phyloP scores from a whole-genome alignment of 2,329 filamentous ascomycete species.

The Ciborinia camelliae region DNA sequence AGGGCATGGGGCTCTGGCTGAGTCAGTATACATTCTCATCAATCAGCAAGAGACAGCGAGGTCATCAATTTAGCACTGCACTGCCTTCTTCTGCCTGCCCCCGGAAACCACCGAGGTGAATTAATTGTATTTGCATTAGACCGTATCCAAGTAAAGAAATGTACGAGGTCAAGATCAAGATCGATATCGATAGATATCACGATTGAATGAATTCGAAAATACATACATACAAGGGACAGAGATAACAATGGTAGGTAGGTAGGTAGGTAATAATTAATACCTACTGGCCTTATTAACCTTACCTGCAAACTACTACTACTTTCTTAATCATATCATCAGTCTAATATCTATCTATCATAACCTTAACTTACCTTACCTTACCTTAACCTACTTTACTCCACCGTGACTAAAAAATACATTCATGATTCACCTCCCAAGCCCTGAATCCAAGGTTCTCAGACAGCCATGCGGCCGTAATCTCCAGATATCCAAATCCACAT shows the following conservation, averaged over 20 bases:
- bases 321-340: no score
- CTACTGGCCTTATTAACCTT: no score
- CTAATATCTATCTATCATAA: no score
- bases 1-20: neutral
- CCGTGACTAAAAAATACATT: neutral
- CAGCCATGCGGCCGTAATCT: neutral
- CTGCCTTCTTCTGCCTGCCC: neutral
- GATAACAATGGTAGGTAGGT: neutral
- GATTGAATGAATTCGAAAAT: neutral
- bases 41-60: neutral
- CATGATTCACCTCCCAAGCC: neutral
- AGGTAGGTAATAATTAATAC: no score
- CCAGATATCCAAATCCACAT: neutral
- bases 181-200: no score
- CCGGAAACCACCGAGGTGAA: constrained; percentile 4
- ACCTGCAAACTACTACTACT: no score
- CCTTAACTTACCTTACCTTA: neutral
- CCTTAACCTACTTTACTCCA: neutral
- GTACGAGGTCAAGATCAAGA: neutral
- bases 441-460: neutral
- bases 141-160: neutral
- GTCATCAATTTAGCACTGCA: constrained; percentile 12
- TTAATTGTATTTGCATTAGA: no score
- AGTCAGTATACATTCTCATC: constrained; percentile 13
- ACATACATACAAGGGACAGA: neutral